Percentiles rank a stretch among this genome's conserved stretches.
phyloP scores from a whole-genome alignment of 2,329 filamentous ascomycete species.

The Calonectria fujianensis region DNA sequence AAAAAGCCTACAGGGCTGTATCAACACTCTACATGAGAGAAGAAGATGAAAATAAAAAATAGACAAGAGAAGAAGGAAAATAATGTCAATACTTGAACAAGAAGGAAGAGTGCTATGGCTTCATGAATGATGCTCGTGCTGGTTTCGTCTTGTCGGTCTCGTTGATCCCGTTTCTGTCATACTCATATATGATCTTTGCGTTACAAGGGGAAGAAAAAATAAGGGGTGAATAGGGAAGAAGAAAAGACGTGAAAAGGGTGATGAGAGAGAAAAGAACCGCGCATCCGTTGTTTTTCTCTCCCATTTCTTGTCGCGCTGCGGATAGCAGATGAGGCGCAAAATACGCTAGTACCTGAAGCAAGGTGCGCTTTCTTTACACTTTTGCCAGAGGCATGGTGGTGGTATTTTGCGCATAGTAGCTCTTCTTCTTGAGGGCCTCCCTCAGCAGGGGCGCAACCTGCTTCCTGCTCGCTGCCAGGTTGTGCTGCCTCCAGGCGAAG shows the following conservation, averaged over 20 bases:
- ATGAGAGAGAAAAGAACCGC: no score
- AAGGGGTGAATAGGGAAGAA: neutral
- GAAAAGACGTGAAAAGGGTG: neutral
- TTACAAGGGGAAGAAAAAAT: neutral
- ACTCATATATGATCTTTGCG: slow-evolving; percentile 18
- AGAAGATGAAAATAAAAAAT: neutral
- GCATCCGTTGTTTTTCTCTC: neutral
- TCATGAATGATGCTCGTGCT: slow-evolving; percentile 16
- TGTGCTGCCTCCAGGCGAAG: slow-evolving; percentile 80
- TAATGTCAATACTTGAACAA: slow-evolving; percentile 27
- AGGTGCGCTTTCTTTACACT: no score
- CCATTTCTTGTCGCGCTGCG: neutral
- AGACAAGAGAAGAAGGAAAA: neutral
- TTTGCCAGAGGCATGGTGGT: no score
- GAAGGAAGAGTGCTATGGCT: slow-evolving; percentile 3
- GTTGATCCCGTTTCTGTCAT: slow-evolving; percentile 12
- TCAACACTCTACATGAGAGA: slow-evolving; percentile 36
- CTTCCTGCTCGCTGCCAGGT: slow-evolving; percentile 77
- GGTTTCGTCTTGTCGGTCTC: slow-evolving; percentile 16
- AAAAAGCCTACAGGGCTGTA: slow-evolving; percentile 35
- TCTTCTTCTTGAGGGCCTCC: slow-evolving; percentile 68
- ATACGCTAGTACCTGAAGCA: no score
- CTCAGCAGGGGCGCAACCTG: slow-evolving; percentile 81
- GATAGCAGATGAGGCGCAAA: no score
- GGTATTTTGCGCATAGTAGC: neutral